Base-by-base conservation (phyloP, 2,329 filamentous ascomycete genomes). In the Stemphylium vesicarium region DNA sequence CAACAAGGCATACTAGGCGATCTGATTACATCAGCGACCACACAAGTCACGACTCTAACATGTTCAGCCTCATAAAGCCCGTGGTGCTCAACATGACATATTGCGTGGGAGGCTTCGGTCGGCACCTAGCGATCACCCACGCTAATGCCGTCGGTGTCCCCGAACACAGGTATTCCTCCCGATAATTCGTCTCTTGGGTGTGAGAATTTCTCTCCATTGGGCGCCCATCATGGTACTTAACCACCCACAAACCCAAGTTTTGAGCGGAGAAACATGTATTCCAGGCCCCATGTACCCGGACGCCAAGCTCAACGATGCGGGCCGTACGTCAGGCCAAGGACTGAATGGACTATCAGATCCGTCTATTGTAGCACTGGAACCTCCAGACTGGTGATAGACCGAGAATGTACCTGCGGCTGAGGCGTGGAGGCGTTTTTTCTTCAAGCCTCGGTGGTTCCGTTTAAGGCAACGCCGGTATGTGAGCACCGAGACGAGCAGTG, bases 151-250 rank as follows among this genome's bases (percentile, higher is more conserved):
- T 58, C 45, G 22, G 41, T 50, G 40, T 57, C 56, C 11, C 65
- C 60, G 10, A 61, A 63, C 50, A 18, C 38, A 61, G 60, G 35
- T 43, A 51, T 37, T 49, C 26, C 15, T 53, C 46, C 63, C 57
- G 57, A 54, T 42, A 42, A 37, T 48, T 41, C 35, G 38, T 57
- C 40, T 38, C 49, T 60, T 62, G 33, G 50, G 51, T 50, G 49
- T 56, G 51, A 60, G 63, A 68, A 65, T 45, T 54, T 53, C 56
- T 59, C 59, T 47, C 38, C 43, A 46, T 56, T 62, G 56, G 54
- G 40, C 48, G 60, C 35, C 66, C 70, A 73, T 66, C 69, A 73
- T 31, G 68, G 70, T 73, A 57, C 69, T 71, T 51, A 40, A 24
- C 40, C 33, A 35, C 18, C 33, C 46, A 39, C 26, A 32, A 26